A percentile compares a stretch with the other conserved stretches of the same genome.
Evolutionary conservation across 805 yeast species (phyloP).

Genomic region (Wickerhamomyces bisporus): DNA sequence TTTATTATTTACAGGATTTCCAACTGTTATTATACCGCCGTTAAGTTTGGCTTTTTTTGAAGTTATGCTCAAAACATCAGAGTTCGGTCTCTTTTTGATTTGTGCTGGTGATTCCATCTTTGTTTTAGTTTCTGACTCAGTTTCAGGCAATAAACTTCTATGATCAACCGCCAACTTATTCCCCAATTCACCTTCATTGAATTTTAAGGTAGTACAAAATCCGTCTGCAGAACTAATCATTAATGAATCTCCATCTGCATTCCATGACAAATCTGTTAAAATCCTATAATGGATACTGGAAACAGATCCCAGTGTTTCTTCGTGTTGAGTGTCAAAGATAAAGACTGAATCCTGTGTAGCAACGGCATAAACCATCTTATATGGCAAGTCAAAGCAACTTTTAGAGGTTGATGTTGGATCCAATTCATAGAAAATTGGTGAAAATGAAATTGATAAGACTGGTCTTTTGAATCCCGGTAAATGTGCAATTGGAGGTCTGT

Average conservation of each 20-base stretch:
- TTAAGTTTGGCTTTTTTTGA: not conserved
- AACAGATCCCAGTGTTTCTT: constrained; percentile 65
- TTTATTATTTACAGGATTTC: constrained; percentile 6
- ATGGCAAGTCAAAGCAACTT: constrained; percentile 53
- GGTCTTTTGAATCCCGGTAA: constrained; percentile 80
- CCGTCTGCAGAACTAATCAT: constrained; percentile 89
- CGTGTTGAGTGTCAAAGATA: constrained; percentile 72
- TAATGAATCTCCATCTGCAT: constrained; percentile 63
- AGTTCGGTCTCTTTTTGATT: constrained; percentile 3
- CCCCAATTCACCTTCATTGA: constrained; percentile 56
- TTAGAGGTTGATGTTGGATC: constrained; percentile 6
- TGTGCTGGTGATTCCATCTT: constrained; percentile 12
- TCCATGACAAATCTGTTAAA: constrained; percentile 86
- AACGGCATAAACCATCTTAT: constrained; percentile 83
- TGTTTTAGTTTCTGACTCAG: constrained; percentile 3
- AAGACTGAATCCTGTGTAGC: constrained; percentile 86
- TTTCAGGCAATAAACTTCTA: constrained; percentile 13
- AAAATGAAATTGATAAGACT: constrained; percentile 76
- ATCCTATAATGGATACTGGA: constrained; percentile 84
- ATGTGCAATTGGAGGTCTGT: constrained; percentile 67
- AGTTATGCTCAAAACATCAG: constrained; percentile 2
- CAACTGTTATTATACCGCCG: not conserved
- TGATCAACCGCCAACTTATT: constrained; percentile 28
- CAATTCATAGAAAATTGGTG: constrained; percentile 55
- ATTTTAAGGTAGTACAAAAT: constrained; percentile 66